phyloP scores from a whole-genome alignment of 2,329 filamentous ascomycete species.

The Aspergillus sp. region DNA sequence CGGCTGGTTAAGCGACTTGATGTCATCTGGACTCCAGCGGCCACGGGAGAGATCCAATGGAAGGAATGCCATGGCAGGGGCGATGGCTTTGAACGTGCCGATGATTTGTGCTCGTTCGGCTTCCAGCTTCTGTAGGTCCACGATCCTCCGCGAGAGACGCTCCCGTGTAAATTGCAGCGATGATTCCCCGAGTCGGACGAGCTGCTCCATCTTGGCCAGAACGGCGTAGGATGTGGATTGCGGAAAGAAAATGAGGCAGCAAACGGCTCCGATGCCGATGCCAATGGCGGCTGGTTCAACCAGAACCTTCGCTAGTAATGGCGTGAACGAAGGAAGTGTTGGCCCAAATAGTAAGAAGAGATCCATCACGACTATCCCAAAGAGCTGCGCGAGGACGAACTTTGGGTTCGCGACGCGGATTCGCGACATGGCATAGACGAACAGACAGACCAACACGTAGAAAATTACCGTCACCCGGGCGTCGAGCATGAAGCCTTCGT shows the following conservation, averaged over 20 bases:
- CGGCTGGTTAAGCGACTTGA: slow-evolving; percentile 35
- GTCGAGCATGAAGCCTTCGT: slow-evolving; percentile 48
- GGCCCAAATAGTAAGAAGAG: slow-evolving; percentile 47
- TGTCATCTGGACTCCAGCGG: slow-evolving; percentile 45
- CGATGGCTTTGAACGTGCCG: slow-evolving; percentile 35
- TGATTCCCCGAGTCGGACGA: slow-evolving; percentile 25
- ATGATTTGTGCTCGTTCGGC: slow-evolving; percentile 33
- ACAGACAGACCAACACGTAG: slow-evolving; percentile 38
- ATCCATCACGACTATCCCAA: slow-evolving; percentile 47
- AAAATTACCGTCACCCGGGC: slow-evolving; percentile 39
- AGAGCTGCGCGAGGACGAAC: slow-evolving; percentile 45
- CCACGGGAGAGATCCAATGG: slow-evolving; percentile 47
- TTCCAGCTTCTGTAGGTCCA: slow-evolving; percentile 20
- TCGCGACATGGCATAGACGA: slow-evolving; percentile 46
- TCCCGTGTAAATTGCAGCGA: slow-evolving; percentile 29
- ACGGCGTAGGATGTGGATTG: slow-evolving; percentile 48
- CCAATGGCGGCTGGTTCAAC: slow-evolving; percentile 48
- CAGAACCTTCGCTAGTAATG: slow-evolving; percentile 36
- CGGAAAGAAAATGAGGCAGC: slow-evolving; percentile 47
- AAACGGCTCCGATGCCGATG: slow-evolving; percentile 43
- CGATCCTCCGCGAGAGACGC: slow-evolving; percentile 13
- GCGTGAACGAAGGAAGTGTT: slow-evolving; percentile 38
- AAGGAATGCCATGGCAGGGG: slow-evolving; percentile 42
- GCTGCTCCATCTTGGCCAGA: slow-evolving; percentile 29
- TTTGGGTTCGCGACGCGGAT: slow-evolving; percentile 47